A percentile compares a stretch with the other conserved stretches of the same genome.
Conservation (phyloP, 306 rosid species). For the Morella rubra region DNA sequence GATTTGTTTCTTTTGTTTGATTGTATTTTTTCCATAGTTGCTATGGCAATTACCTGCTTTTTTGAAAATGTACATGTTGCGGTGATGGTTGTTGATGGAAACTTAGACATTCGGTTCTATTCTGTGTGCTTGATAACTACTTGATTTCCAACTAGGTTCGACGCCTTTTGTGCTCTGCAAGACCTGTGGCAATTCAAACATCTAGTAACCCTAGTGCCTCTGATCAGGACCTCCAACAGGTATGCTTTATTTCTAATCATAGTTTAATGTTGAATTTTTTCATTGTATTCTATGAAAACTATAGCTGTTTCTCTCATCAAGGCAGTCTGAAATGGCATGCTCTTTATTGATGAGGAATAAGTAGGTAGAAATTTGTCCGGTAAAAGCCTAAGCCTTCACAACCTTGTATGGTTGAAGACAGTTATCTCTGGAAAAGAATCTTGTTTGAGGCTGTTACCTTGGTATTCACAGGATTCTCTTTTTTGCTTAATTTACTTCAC, state of each 20-base stretch:
- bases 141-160: conserved; percentile 64
- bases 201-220: conserved; percentile 83
- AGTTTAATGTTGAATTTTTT: conserved; percentile 14
- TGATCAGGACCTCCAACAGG: conserved; percentile 99
- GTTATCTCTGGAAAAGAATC: background rate
- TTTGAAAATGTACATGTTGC: background rate
- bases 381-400: background rate
- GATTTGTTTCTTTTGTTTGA: background rate
- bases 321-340: background rate
- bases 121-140: conserved; percentile 17
- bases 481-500: background rate
- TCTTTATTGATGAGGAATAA: background rate
- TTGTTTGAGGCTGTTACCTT: background rate
- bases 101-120: conserved; percentile 2
- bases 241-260: conserved; percentile 30
- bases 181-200: conserved; percentile 95
- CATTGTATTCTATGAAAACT: conserved; percentile 1
- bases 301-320: background rate
- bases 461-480: background rate
- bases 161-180: conserved; percentile 89
- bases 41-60: background rate
- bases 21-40: background rate
- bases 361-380: background rate
- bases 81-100: background rate
- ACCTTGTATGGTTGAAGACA: background rate